Base-by-base conservation (phyloP, 176 grass and related monocot genomes). In the Secale cereale region DNA sequence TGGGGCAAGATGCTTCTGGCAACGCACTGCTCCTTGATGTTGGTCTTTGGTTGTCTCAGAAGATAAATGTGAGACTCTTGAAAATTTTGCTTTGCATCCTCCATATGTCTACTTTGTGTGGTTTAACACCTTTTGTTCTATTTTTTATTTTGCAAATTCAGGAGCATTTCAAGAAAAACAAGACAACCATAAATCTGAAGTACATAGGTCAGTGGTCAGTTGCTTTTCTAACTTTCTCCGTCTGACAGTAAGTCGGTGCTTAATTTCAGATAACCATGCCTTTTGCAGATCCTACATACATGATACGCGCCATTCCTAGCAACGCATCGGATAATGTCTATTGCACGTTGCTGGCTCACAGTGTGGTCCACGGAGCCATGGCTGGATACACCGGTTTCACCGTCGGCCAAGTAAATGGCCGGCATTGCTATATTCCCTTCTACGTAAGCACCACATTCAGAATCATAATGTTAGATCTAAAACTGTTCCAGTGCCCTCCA, bases 311-410 rank as follows among this genome's bases (percentile, higher is more conserved):
- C 26, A 89, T 99, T 70, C 97, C 97, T 26, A 94, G 97, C 88
- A 99, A 96, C 37, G 97, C 97, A 54, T 99, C 97, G 11, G 97
- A 99, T 54, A 99, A 99, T 65, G 90, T 99, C 20, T 99, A 96
- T 4, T 96, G 93, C 88, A 96, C 97, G 77, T 57, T 99, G 56
- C 46, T 99, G 75, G 93, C 97, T 45, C 97, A 99, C 57, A 94
- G 93, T 76, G 91, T 92, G 60, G 82, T 99, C 19, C 97, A 99
- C 74, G 97, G 97, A 88, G 86, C 91, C 57, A 95, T 99, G 93
- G 97, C 97, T 65, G 97, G 93, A 78, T 99, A 96, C 69, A 99
- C 97, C n/a, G 93, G 97, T n/a, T 94, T 89, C 61, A 96, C 88
- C 7, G 33, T 91, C 29, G 97, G 97, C 26, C 91, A 88, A 69